Percentiles rank a stretch among this genome's conserved stretches.
Conservation (phyloP, 1,139 yeast species). For the Suhomyces choctaworum region DNA sequence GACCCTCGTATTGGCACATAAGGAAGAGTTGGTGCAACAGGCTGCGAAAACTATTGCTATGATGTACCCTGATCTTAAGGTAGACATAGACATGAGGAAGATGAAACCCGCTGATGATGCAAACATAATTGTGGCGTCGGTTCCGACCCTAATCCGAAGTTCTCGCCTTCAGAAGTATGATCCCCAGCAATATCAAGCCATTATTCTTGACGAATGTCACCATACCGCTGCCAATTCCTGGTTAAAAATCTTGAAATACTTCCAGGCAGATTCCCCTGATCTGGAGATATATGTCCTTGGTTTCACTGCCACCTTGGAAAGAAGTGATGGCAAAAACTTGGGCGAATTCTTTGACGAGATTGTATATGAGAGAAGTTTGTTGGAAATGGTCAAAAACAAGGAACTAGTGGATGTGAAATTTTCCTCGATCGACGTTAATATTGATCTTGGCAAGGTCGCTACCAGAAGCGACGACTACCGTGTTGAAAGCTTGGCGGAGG, state of each 20-base stretch:
- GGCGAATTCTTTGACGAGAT: conserved; percentile 68
- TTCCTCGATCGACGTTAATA: conserved; percentile 51
- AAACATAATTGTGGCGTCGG: conserved; percentile 78
- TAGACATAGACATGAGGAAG: conserved; percentile 76
- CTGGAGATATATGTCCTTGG: conserved; percentile 66
- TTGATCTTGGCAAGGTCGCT: conserved; percentile 38
- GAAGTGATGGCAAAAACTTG: conserved; percentile 68
- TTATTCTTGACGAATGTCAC: conserved; percentile 91
- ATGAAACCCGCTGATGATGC: conserved; percentile 39
- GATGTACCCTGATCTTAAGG: conserved; percentile 51
- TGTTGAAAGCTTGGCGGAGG: conserved; percentile 49
- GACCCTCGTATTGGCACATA: conserved; percentile 74
- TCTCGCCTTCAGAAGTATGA: conserved; percentile 55
- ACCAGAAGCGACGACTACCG: conserved; percentile 54
- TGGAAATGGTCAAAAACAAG: conserved; percentile 67
- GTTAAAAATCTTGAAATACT: conserved; percentile 54
- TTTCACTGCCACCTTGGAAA: conserved; percentile 76
- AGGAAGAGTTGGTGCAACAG: conserved; percentile 76
- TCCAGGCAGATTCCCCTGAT: conserved; percentile 47
- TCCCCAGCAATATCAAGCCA: conserved; percentile 62
- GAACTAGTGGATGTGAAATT: conserved; percentile 73
- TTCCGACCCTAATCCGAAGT: conserved; percentile 58
- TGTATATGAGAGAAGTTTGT: conserved; percentile 65
- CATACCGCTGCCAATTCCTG: conserved; percentile 83
- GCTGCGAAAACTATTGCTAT: conserved; percentile 53